A percentile compares a stretch with the other conserved stretches of the same genome.
Evolutionary conservation across 768 basidiomycete species (phyloP).

Genomic region (Boletus subparvulus): DNA sequence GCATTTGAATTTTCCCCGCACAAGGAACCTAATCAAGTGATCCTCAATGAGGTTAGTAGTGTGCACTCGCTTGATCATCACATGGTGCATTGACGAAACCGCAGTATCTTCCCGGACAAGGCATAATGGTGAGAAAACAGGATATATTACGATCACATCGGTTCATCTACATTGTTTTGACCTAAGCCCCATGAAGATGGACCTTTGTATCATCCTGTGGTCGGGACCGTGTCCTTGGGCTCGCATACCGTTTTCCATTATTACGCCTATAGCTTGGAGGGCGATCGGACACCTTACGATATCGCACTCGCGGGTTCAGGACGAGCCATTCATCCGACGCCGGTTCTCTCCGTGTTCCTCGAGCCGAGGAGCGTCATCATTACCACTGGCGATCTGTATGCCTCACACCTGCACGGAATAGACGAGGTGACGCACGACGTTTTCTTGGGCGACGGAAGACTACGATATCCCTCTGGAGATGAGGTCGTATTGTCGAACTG

Average conservation of each 20-base stretch:
- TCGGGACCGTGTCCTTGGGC: constrained; percentile 87
- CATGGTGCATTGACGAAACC: constrained; percentile 14
- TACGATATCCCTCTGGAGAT: constrained; percentile 28
- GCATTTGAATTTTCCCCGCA: constrained; percentile 65
- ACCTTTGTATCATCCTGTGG: constrained; percentile 81
- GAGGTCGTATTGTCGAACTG: constrained; percentile 56
- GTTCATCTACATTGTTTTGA: constrained; percentile 3
- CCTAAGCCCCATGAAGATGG: constrained; percentile 90
- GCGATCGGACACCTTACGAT: constrained; percentile 9
- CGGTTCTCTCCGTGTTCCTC: constrained; percentile 71
- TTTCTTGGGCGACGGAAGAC: constrained; percentile 28
- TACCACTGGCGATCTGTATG: constrained; percentile 68
- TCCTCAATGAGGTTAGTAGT: constrained; percentile 73
- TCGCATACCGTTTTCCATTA: constrained; percentile 85
- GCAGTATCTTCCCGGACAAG: constrained; percentile 85
- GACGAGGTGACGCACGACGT: constrained; percentile 53
- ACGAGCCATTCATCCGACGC: constrained; percentile 58
- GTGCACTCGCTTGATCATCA: constrained; percentile 1
- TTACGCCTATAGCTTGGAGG: constrained; percentile 53
- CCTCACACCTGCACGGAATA: constrained; percentile 80
- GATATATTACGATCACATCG: constrained; percentile 8
- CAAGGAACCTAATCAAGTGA: constrained; percentile 79
- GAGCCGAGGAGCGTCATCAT: constrained; percentile 86
- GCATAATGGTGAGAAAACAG: constrained; percentile 72
- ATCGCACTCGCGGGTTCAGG: constrained; percentile 37